phyloP scores from a whole-genome alignment of 2,329 filamentous ascomycete genomes.

The Penicillium sp. region DNA sequence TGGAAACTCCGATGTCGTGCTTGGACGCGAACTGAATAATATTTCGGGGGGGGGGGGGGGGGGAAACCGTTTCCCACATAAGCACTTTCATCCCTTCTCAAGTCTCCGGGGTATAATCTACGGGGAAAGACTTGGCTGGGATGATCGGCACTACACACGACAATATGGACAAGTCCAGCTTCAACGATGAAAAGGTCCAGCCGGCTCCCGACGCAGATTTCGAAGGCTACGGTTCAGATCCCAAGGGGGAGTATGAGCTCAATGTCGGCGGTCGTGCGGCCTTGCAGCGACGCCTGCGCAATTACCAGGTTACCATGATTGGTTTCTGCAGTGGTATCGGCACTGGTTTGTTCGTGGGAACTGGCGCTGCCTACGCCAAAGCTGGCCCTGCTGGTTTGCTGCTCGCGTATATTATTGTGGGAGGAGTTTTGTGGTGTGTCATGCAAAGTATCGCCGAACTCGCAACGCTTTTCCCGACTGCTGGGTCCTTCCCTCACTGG shows the following conservation, averaged over 20 bases:
- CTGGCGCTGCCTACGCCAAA: slow-evolving; percentile 65
- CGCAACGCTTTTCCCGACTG: slow-evolving; percentile 84
- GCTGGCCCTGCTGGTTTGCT: slow-evolving; percentile 75
- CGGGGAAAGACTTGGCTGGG: neutral
- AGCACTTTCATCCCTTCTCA: neutral
- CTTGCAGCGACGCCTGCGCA: slow-evolving; percentile 36
- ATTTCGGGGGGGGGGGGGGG: no score
- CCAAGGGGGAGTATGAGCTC: slow-evolving; percentile 31
- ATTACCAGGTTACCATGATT: slow-evolving; percentile 38
- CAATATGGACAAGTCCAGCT: slow-evolving; percentile 20
- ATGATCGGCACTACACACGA: neutral
- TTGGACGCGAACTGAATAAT: slow-evolving; percentile 6
- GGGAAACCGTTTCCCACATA: no score
- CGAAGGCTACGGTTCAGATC: slow-evolving; percentile 14
- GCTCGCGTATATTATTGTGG: slow-evolving; percentile 60
- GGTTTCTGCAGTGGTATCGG: slow-evolving; percentile 49
- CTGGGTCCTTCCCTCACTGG: slow-evolving; percentile 86
- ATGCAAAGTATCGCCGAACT: slow-evolving; percentile 88
- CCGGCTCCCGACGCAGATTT: slow-evolving; percentile 11
- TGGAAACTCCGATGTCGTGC: slow-evolving; percentile 20
- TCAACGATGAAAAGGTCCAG: slow-evolving; percentile 16
- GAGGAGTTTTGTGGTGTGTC: slow-evolving; percentile 82
- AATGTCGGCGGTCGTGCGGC: slow-evolving; percentile 37
- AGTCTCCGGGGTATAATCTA: neutral
- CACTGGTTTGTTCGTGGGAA: slow-evolving; percentile 81